Percentiles rank a stretch among this genome's conserved stretches.
Evolutionary conservation across 495 filamentous ascomycete genomes (phyloP).

Genomic region (Lasiosphaeriaceae sp.): DNA sequence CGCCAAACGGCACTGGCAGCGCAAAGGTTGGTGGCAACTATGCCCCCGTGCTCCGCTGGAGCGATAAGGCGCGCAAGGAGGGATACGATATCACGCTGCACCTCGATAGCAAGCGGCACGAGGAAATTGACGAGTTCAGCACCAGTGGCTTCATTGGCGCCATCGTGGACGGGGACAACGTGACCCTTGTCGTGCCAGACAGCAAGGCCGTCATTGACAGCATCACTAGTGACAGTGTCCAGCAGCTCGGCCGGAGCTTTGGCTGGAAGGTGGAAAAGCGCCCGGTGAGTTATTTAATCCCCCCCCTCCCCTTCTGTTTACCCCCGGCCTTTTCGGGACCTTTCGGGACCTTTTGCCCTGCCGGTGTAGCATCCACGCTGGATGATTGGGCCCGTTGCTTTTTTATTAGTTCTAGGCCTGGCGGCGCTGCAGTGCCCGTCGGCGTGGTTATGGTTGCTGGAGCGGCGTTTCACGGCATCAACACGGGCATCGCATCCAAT

Average conservation of each 20-base stretch:
- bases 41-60: constrained; percentile 76
- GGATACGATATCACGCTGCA: constrained; percentile 87
- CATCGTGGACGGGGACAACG: constrained; percentile 50
- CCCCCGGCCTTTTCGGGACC: too few relatives aligned
- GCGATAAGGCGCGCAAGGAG: constrained; percentile 64
- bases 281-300: constrained; percentile 39
- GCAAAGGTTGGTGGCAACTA: constrained; percentile 80
- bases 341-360: not conserved
- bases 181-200: constrained; percentile 74
- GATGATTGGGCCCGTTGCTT: too few relatives aligned
- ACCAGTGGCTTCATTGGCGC: constrained; percentile 83
- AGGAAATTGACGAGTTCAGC: constrained; percentile 85
- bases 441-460: too few relatives aligned
- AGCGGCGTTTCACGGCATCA: too few relatives aligned
- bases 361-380: too few relatives aligned
- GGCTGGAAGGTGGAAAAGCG: constrained; percentile 66
- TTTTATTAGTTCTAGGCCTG: not conserved
- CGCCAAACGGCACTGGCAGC: constrained; percentile 67
- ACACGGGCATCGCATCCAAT: not conserved
- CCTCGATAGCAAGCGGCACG: constrained; percentile 73
- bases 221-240: constrained; percentile 69
- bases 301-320: too few relatives aligned
- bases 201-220: constrained; percentile 78
- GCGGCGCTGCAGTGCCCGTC: not conserved
- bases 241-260: constrained; percentile 60